Conservation (phyloP, 257 asterid genomes). For the Coffea eugenioides region DNA sequence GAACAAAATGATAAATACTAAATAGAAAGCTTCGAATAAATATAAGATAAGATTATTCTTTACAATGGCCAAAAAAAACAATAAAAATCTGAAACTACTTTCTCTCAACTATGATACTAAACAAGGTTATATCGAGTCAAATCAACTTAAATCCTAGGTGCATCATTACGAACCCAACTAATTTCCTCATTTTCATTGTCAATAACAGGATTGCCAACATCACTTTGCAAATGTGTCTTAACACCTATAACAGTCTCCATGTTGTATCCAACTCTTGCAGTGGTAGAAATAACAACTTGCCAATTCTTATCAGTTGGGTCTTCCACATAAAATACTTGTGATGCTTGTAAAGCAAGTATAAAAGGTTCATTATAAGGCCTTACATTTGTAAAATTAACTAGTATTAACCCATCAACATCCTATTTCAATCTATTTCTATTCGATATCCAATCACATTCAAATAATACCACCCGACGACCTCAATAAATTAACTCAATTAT, state of each 20-base stretch:
- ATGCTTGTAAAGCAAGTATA: too few relatives aligned
- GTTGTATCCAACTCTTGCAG: background rate
- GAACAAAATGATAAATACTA: too few relatives aligned
- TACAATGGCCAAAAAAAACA: too few relatives aligned
- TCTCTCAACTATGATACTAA: too few relatives aligned
- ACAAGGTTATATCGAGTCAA: too few relatives aligned
- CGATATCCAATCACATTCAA: background rate
- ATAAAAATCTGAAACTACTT: too few relatives aligned
- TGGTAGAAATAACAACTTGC: background rate
- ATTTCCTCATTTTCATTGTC: background rate
- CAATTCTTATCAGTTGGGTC: background rate
- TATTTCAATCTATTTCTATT: background rate
- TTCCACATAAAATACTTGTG: background rate
- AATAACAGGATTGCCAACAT: background rate
- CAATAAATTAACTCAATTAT: background rate
- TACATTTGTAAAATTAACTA: too few relatives aligned
- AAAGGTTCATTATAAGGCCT: too few relatives aligned
- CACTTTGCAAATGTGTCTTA: background rate
- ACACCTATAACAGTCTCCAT: background rate
- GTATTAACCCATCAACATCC: background rate
- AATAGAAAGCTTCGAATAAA: too few relatives aligned
- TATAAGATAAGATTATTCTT: too few relatives aligned
- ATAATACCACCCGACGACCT: background rate
- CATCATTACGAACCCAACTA: background rate
- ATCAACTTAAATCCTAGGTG: too few relatives aligned